These are phyloP conservation scores for Penicillium sp. DNA, from an alignment of 2,329 filamentous ascomycete genomes.

Conservation along the genomic window DNA sequence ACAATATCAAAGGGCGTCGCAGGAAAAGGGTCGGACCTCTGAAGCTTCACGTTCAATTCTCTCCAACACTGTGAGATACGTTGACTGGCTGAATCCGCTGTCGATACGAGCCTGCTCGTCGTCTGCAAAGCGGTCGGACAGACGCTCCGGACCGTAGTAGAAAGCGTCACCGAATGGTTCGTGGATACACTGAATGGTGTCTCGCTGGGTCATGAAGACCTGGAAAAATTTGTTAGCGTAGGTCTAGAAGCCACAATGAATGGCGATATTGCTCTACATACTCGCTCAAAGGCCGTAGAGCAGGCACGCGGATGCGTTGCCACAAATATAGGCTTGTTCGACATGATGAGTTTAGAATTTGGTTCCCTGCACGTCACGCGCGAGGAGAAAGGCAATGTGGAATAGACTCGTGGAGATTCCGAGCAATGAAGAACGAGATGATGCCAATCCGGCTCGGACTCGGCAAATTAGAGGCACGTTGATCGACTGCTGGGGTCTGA, in stretches of 20 bases:
- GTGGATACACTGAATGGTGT: conserved; percentile 79
- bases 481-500: conserved; percentile 9
- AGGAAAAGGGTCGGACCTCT: conserved; percentile 60
- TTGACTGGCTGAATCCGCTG: conserved; percentile 46
- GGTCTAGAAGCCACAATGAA: background rate
- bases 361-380: background rate
- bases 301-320: conserved; percentile 92
- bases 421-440: conserved; percentile 5
- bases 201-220: conserved; percentile 94
- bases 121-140: conserved; percentile 73
- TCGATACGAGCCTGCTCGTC: conserved; percentile 54
- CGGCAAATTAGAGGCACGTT: background rate
- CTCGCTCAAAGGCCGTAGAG: conserved; percentile 95
- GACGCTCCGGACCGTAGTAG: conserved; percentile 89
- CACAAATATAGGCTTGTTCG: conserved; percentile 80
- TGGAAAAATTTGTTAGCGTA: conserved; percentile 35
- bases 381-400: conserved; percentile 9
- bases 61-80: conserved; percentile 66
- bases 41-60: conserved; percentile 68
- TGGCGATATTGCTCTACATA: conserved; percentile 46
- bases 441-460: conserved; percentile 1
- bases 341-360: conserved; percentile 52
- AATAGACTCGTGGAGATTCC: conserved; percentile 17
- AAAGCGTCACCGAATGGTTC: conserved; percentile 97
- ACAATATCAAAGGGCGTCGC: conserved; percentile 24